Conservation (phyloP, 441 rosid genomes). For the Breynia disticha region DNA sequence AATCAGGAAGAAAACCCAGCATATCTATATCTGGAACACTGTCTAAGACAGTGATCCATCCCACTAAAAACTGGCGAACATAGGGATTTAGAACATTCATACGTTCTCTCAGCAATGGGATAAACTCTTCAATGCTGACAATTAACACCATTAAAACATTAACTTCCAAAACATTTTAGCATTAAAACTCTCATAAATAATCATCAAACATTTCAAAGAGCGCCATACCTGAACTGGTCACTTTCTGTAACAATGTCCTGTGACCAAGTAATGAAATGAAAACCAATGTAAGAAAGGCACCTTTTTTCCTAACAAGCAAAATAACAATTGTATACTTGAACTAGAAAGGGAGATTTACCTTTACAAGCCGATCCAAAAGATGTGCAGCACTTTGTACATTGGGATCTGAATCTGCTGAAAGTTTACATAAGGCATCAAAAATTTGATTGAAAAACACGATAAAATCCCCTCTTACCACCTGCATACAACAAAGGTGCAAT, state of each 20-base stretch:
- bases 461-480: constrained; percentile 99
- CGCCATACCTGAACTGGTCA: constrained; percentile 92
- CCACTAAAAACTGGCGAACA: constrained; percentile 98
- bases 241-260: constrained; percentile 99
- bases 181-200: neutral
- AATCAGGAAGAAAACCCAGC: constrained; percentile 99
- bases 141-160: constrained; percentile 17
- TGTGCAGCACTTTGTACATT: constrained; percentile 99
- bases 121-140: constrained; percentile 97
- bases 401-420: constrained; percentile 94
- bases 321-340: neutral
- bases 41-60: constrained; percentile 99
- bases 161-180: constrained; percentile 1
- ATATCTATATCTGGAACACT: constrained; percentile 99
- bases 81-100: constrained; percentile 95
- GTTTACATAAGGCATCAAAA: constrained; percentile 95
- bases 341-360: constrained; percentile 34
- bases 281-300: constrained; percentile 12
- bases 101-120: constrained; percentile 90
- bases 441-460: constrained; percentile 92
- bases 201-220: constrained; percentile 3
- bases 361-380: constrained; percentile 95
- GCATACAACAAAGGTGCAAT: constrained; percentile 19
- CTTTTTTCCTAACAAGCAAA: constrained; percentile 11
- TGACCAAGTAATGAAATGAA: constrained; percentile 28